phyloP scores from a whole-genome alignment of 163 green algal species.

The Chlamydomonas reinhardtii region DNA sequence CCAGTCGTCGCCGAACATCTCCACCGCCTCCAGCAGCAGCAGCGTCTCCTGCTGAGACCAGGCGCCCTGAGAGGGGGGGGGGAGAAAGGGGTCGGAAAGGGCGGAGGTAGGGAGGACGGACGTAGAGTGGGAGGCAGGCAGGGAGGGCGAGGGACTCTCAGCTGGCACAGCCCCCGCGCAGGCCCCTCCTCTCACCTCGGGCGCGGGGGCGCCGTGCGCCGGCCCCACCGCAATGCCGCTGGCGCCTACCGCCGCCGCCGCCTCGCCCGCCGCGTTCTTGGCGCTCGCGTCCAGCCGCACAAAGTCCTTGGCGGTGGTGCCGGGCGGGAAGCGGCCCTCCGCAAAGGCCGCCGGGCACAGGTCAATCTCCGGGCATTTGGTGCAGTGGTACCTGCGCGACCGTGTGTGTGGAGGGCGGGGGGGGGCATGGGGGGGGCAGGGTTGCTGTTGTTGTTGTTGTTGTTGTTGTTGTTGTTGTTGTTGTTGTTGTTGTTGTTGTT shows the following conservation, averaged over 20 bases:
- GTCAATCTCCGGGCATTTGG: slow-evolving; percentile 83
- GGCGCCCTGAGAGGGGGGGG: slow-evolving; percentile 28
- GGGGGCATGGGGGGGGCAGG: slow-evolving; percentile 11
- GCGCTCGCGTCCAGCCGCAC: slow-evolving; percentile 76
- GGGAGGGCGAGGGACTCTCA: too few species aligned
- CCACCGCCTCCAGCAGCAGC: slow-evolving; percentile 83
- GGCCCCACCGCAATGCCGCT: slow-evolving; percentile 7
- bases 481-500: too few species aligned
- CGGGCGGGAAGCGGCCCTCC: slow-evolving; percentile 88
- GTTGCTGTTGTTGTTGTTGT: too few species aligned
- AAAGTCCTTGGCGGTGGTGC: slow-evolving; percentile 87
- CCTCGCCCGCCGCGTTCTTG: background rate
- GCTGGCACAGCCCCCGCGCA: too few species aligned
- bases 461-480: too few species aligned
- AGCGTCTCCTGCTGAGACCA: slow-evolving; percentile 94
- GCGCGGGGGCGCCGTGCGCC: background rate
- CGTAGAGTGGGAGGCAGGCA: background rate
- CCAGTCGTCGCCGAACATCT: slow-evolving; percentile 92
- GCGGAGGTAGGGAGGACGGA: too few species aligned
- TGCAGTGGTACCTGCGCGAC: slow-evolving; percentile 87
- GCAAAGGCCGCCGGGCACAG: slow-evolving; percentile 90
- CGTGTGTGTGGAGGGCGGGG: too few species aligned
- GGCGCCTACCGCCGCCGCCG: slow-evolving; percentile 32
- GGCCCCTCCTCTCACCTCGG: slow-evolving; percentile 3
- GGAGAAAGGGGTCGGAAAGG: background rate